phyloP scores from a whole-genome alignment of 345 rosid species.

The Physaria fendleri region DNA sequence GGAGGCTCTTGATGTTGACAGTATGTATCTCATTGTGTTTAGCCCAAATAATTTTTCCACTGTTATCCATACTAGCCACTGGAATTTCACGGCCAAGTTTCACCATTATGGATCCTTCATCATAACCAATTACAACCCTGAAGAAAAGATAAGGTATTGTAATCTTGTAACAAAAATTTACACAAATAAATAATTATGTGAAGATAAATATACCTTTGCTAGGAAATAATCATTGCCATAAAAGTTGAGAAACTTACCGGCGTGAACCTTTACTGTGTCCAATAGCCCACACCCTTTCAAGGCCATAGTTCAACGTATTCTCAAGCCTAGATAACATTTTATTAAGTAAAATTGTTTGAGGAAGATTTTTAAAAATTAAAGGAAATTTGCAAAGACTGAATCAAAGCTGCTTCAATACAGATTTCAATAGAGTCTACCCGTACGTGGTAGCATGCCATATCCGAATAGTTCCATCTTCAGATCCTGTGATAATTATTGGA shows the following conservation, averaged over 20 bases:
- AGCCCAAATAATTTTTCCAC: slow-evolving; percentile 99
- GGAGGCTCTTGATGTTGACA: slow-evolving; percentile 88
- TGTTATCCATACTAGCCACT: slow-evolving; percentile 97
- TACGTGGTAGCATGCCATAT: slow-evolving; percentile 84
- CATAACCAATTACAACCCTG: slow-evolving; percentile 84
- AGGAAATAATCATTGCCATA: background rate
- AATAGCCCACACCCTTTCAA: slow-evolving; percentile 80
- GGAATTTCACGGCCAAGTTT: slow-evolving; percentile 95
- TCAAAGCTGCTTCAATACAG: background rate
- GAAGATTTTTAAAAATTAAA: background rate
- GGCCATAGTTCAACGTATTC: slow-evolving; percentile 70
- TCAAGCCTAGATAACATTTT: slow-evolving; percentile 37
- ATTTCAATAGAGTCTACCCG: slow-evolving; percentile 37
- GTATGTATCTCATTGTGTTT: slow-evolving; percentile 98
- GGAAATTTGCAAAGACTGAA: background rate
- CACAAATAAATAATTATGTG: slow-evolving; percentile 1
- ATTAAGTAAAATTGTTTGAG: slow-evolving; percentile 4
- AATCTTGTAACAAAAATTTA: background rate
- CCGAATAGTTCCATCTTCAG: slow-evolving; percentile 80
- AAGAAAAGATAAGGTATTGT: slow-evolving; percentile 6
- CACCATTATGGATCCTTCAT: slow-evolving; percentile 78
- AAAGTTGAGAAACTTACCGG: slow-evolving; percentile 44
- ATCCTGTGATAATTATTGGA: slow-evolving; percentile 74
- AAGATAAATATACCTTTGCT: background rate
- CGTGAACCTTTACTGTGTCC: slow-evolving; percentile 65